Evolutionary conservation across 1,139 yeast species (phyloP).

Genomic region (Kodamaea plutei): DNA sequence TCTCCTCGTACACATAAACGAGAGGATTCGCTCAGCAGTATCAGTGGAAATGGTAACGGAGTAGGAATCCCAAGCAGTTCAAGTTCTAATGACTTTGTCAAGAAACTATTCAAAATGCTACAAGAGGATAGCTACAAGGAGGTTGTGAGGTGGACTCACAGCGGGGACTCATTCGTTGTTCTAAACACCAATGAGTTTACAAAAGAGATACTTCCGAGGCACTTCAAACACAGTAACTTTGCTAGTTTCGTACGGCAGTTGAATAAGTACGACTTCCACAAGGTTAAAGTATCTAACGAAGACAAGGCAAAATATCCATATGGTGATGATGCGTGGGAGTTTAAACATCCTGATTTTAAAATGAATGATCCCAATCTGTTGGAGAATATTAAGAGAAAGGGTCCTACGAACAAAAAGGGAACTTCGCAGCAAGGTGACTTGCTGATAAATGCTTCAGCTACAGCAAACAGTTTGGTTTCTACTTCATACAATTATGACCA

Average conservation of each 20-base stretch:
- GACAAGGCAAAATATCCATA: constrained; percentile 51
- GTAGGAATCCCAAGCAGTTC: not conserved
- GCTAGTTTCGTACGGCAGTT: constrained; percentile 92
- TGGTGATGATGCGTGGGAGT: constrained; percentile 91
- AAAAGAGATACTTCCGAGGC: constrained; percentile 36
- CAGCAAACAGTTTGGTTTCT: constrained; percentile 1
- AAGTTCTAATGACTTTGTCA: constrained; percentile 71
- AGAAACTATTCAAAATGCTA: constrained; percentile 75
- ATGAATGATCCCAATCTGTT: constrained; percentile 66
- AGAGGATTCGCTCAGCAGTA: not conserved
- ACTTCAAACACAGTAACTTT: constrained; percentile 90
- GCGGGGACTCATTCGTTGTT: constrained; percentile 85
- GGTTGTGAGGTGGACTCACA: constrained; percentile 78
- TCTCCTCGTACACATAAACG: not conserved
- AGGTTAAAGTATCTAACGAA: constrained; percentile 50
- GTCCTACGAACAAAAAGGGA: constrained; percentile 52
- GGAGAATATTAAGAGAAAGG: constrained; percentile 77
- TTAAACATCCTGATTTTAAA: constrained; percentile 84
- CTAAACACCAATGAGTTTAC: constrained; percentile 69
- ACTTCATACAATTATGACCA: constrained; percentile 10
- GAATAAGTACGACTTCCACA: constrained; percentile 58
- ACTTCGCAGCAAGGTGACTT: constrained; percentile 3
- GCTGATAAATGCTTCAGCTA: constrained; percentile 1
- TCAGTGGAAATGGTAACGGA: not conserved
- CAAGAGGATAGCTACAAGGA: constrained; percentile 71